Evolutionary conservation across 345 rosid species (phyloP), one percentile per base, ranked within the genome.

Genomic region (Firmiana major): DNA sequence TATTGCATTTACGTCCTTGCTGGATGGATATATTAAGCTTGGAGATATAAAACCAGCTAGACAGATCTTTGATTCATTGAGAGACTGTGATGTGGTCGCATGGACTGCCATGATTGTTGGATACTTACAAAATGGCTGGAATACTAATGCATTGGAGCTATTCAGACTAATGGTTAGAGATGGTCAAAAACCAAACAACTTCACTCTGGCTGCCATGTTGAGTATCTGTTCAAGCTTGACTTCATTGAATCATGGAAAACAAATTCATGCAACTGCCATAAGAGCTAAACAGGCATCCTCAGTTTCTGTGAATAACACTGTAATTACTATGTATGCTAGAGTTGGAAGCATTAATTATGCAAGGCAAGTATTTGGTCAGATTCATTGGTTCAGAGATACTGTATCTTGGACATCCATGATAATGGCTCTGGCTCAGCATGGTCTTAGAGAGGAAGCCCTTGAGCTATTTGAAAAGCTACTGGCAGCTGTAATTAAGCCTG

Each of bases 21-120:
- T 94, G 77, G 95, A 93, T 83, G 97, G 98, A 59, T 90, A 91
- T 73, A 79, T 90, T 65, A 94, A 93, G 81, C 85, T 93, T 22
- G 97, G 98, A 77, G 87, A 94, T 81, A 77, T 91, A 79, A 80
- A 73, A 62, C 92, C 92, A 28, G 98, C 98, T 57, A 91, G 91
- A 77, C 68, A 68, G 48, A 89, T 94, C 82, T 94, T 94, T 81
- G 89, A 93, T 78, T 88, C 91, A 17, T 80, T 89, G 88, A 84
- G 62, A 75, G 85, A 80, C 77, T 84, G 87, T 0, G 98, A 94
- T 77, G 92, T 94, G 69, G 97, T 94, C 28, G 89, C 86, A 45
- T 91, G 98, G 97, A 94, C 98, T 5, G 98, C 98, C 16, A 91
- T 94, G 94, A 87, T 93, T 48, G 98, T 94, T 22, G 98, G 98